These are phyloP conservation scores for Canariomyces notabilis DNA, from an alignment of 2,329 filamentous ascomycete species.

Conservation along the genomic window DNA sequence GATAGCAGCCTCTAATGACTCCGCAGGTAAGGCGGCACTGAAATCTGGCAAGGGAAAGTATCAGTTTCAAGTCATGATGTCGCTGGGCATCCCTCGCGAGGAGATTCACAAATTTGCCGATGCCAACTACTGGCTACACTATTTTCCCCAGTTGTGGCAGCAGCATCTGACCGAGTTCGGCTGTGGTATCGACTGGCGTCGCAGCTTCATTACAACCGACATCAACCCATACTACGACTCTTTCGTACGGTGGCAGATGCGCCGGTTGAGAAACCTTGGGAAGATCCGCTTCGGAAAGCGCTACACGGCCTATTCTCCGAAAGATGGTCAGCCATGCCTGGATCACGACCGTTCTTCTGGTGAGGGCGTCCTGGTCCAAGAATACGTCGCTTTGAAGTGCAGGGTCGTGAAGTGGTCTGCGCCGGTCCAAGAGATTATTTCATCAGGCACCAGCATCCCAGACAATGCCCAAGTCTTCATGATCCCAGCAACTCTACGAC, in stretches of 20 bases:
- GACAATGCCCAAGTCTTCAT: slow-evolving; percentile 73
- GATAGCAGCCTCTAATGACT: not conserved
- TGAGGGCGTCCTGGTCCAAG: slow-evolving; percentile 73
- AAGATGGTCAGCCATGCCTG: slow-evolving; percentile 76
- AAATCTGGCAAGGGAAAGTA: slow-evolving; percentile 88
- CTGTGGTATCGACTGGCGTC: slow-evolving; percentile 78
- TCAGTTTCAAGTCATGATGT: slow-evolving; percentile 78
- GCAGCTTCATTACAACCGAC: slow-evolving; percentile 83
- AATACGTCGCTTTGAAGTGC: slow-evolving; percentile 84
- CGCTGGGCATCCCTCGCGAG: slow-evolving; percentile 73
- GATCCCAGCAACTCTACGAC: slow-evolving; percentile 81
- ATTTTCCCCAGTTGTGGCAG: slow-evolving; percentile 6
- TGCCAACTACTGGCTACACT: slow-evolving; percentile 57
- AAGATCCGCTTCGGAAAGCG: slow-evolving; percentile 78
- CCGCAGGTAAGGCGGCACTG: slow-evolving; percentile 65
- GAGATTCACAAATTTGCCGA: slow-evolving; percentile 59
- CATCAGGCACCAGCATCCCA: slow-evolving; percentile 43
- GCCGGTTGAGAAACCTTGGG: slow-evolving; percentile 71
- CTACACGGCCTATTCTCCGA: slow-evolving; percentile 85
- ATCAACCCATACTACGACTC: slow-evolving; percentile 90
- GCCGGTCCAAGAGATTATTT: slow-evolving; percentile 59
- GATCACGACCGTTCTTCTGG: slow-evolving; percentile 73
- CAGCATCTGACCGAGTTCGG: slow-evolving; percentile 60
- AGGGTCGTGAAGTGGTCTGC: slow-evolving; percentile 80
- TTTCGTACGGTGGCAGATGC: slow-evolving; percentile 93